Percentiles rank a stretch among this genome's conserved stretches.
phyloP scores from a whole-genome alignment of 331 rosid species.

The Pyrus hybrid region DNA sequence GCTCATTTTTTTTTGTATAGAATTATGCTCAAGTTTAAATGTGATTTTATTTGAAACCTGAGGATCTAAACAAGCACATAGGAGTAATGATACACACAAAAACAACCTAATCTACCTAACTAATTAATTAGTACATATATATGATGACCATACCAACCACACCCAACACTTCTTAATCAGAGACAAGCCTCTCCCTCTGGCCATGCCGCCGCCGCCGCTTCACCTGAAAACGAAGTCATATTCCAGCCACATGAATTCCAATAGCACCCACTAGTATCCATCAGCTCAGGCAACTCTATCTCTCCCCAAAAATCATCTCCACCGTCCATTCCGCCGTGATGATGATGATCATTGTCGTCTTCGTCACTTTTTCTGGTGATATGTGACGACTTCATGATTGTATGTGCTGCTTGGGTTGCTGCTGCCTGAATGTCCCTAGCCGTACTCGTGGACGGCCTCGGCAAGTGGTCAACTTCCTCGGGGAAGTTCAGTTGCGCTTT shows the following conservation, averaged over 20 bases:
- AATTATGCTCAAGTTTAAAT: neutral
- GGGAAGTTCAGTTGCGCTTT: conserved; percentile 85
- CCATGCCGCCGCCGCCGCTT: conserved; percentile 18
- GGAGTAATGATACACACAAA: neutral
- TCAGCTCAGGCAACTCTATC: conserved; percentile 72
- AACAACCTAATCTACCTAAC: neutral
- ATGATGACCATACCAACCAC: conserved; percentile 15
- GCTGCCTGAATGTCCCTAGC: conserved; percentile 75
- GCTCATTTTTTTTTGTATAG: neutral
- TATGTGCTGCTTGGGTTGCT: conserved; percentile 58
- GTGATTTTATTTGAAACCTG: neutral
- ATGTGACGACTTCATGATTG: conserved; percentile 3
- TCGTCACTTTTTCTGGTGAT: conserved; percentile 6
- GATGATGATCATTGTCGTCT: neutral
- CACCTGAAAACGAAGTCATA: conserved; percentile 11
- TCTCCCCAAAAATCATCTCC: conserved; percentile 69
- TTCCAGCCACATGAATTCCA: conserved; percentile 36
- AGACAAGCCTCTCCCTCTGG: conserved; percentile 30
- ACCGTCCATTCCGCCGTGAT: neutral
- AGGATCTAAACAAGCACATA: neutral
- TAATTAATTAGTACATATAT: neutral
- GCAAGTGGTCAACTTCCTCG: conserved; percentile 54
- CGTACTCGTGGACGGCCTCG: conserved; percentile 35
- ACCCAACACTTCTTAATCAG: neutral
- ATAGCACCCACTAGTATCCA: conserved; percentile 11